Base-by-base conservation (phyloP, 1,139 yeast species). In the Lodderomyces oxycetoniae region DNA sequence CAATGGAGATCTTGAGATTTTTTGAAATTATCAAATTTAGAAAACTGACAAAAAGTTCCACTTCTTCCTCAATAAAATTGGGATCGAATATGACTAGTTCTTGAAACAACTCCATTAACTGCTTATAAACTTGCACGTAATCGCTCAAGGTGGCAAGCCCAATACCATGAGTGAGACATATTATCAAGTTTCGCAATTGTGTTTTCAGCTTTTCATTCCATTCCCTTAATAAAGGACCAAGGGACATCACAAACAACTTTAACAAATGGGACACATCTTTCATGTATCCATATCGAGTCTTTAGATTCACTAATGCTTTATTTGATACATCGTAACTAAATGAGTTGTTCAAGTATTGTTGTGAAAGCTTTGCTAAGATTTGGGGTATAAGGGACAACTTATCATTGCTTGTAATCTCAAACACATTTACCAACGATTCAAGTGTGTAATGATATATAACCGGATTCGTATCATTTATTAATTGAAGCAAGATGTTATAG, bases 381-480 rank as follows among this genome's bases (percentile, higher is more conserved):
- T 57, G 53, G 1, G 85, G 56, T 1, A 80, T 59, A 32, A 68
- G 64, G 7, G 64, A 46, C 3, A 74, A 61, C 36, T 75, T 68
- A 8, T 77, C 74, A 36, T 75, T 68, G 9, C 76, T 74, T 31
- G 75, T 52, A 36, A 79, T 83, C 33, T 76, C 77, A 32, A 87
- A 65, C 10, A 84, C 59, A 5, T 71, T 61, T 3, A 71, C 56
- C 26, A 84, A 55, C 0, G 94, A 73, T 34, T 71, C 72, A 41
- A 88, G 53, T 0, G 93, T 71, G 67, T 86, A 82, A 38, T 74
- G 71, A 50, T 85, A 88, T 10, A 91, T 88, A 3, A 76, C 62
- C 0, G 96, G 95, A 50, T 89, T 91, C 0, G 95, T 93, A 56
- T 89, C 97, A 25, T 63, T 63, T 3, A 83, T 59, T 30, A 89